phyloP scores from a whole-genome alignment of 805 yeast species.

The Hanseniaspora vineae region DNA sequence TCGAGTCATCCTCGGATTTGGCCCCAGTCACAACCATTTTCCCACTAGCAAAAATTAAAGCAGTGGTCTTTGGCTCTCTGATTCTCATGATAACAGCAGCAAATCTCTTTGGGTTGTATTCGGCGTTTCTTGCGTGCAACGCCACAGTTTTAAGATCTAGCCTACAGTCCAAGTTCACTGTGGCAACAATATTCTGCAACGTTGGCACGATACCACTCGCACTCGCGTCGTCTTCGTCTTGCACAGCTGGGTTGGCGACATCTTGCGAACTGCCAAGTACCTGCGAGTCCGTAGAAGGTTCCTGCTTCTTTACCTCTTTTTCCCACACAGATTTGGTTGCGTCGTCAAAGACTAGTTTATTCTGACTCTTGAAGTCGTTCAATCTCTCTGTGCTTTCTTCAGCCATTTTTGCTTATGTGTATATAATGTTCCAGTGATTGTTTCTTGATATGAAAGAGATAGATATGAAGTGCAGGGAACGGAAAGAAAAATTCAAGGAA shows the following conservation, averaged over 20 bases:
- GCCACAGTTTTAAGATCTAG: constrained; percentile 95
- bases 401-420: constrained; percentile 12
- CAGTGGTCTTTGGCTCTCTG: constrained; percentile 97
- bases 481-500: too few species aligned
- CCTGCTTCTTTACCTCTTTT: constrained; percentile 6
- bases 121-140: constrained; percentile 96
- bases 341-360: constrained; percentile 24
- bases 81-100: constrained; percentile 99
- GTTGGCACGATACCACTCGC: constrained; percentile 96
- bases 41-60: constrained; percentile 94
- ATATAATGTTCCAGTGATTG: not conserved
- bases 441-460: too few species aligned
- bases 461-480: too few species aligned
- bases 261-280: not conserved
- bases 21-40: constrained; percentile 99
- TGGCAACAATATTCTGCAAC: constrained; percentile 86
- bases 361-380: constrained; percentile 23
- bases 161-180: constrained; percentile 92
- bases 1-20: constrained; percentile 96
- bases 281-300: not conserved
- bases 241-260: constrained; percentile 6
- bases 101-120: constrained; percentile 95
- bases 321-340: constrained; percentile 27
- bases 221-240: constrained; percentile 46
- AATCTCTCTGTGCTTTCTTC: constrained; percentile 17